Evolutionary conservation across 1,284 basidiomycete species (phyloP).

Genomic region (Earliella scabrosa): DNA sequence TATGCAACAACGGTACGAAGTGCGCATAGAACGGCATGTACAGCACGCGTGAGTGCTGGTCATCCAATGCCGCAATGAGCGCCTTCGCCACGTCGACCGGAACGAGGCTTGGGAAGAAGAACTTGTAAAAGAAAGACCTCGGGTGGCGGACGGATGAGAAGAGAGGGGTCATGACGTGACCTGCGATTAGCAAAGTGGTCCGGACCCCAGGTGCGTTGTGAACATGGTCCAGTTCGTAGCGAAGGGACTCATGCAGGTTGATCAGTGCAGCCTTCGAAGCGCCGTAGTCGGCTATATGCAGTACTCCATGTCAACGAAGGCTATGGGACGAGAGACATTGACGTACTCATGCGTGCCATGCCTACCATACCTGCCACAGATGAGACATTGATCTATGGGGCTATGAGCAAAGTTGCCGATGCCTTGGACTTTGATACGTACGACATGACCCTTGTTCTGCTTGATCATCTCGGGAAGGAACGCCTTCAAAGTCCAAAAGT

Average conservation of each 20-base stretch:
- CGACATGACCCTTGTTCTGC: constrained; percentile 82
- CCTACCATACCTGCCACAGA: constrained; percentile 82
- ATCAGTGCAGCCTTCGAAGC: constrained; percentile 87
- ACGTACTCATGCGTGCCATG: constrained; percentile 80
- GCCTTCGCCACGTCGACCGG: constrained; percentile 79
- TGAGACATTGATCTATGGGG: constrained; percentile 71
- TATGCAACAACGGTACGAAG: constrained; percentile 55
- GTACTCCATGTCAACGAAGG: too few relatives aligned
- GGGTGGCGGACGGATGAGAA: constrained; percentile 68
- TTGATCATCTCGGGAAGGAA: constrained; percentile 93
- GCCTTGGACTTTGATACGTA: constrained; percentile 40
- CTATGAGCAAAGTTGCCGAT: not conserved
- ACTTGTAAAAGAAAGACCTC: constrained; percentile 56
- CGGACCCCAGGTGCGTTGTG: constrained; percentile 77
- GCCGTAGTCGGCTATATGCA: constrained; percentile 77
- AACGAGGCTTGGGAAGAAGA: constrained; percentile 75
- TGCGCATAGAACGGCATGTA: constrained; percentile 76
- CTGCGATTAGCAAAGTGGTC: constrained; percentile 82
- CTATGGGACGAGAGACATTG: too few relatives aligned
- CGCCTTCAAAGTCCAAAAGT: constrained; percentile 90
- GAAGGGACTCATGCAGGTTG: constrained; percentile 78
- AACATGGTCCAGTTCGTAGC: constrained; percentile 85
- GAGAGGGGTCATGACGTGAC: constrained; percentile 75
- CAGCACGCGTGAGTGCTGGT: constrained; percentile 73
- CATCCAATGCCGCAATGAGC: constrained; percentile 81